Percentiles rank a stretch among this genome's conserved stretches.
phyloP scores from a whole-genome alignment of 2,329 filamentous ascomycete species.

The Cladorrhinum sp. region DNA sequence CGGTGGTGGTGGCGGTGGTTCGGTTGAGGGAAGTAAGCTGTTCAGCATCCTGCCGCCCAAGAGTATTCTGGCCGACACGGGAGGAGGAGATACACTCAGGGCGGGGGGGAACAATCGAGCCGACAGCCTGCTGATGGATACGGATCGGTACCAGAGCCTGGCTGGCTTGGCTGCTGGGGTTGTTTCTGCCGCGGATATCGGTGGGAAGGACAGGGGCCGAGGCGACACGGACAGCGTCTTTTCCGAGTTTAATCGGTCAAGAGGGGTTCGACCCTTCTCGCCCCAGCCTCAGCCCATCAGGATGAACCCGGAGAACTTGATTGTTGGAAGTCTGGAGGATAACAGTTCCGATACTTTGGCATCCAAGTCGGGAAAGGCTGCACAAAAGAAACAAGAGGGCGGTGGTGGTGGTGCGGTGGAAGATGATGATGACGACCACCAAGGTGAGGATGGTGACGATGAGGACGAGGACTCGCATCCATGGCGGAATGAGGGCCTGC shows the following conservation, averaged over 20 bases:
- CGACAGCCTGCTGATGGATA: slow-evolving; percentile 54
- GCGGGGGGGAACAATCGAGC: slow-evolving; percentile 41
- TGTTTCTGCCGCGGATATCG: slow-evolving; percentile 15
- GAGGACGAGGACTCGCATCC: slow-evolving; percentile 25
- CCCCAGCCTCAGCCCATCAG: slow-evolving; percentile 45
- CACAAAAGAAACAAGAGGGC: slow-evolving; percentile 2
- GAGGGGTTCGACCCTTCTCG: slow-evolving; percentile 57
- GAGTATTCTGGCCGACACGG: slow-evolving; percentile 57
- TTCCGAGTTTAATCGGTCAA: slow-evolving; percentile 52
- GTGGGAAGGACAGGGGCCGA: slow-evolving; percentile 22
- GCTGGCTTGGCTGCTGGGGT: slow-evolving; percentile 38
- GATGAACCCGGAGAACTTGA: slow-evolving; percentile 34
- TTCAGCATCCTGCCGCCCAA: slow-evolving; percentile 64
- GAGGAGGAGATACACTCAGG: slow-evolving; percentile 37
- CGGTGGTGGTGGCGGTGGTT: slow-evolving; percentile 31
- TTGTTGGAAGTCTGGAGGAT: slow-evolving; percentile 23
- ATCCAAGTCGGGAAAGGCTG: neutral
- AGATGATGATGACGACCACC: slow-evolving; percentile 14
- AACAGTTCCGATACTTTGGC: slow-evolving; percentile 4
- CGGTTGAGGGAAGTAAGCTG: slow-evolving; percentile 46
- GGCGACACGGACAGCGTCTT: slow-evolving; percentile 51
- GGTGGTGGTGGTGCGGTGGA: no score
- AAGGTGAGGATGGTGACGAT: slow-evolving; percentile 11
- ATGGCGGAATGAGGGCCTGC: slow-evolving; percentile 28
- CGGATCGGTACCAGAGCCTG: slow-evolving; percentile 57